These are phyloP conservation scores for Serendipita sp. DNA, from an alignment of 768 basidiomycete species.

Conservation along the genomic window DNA sequence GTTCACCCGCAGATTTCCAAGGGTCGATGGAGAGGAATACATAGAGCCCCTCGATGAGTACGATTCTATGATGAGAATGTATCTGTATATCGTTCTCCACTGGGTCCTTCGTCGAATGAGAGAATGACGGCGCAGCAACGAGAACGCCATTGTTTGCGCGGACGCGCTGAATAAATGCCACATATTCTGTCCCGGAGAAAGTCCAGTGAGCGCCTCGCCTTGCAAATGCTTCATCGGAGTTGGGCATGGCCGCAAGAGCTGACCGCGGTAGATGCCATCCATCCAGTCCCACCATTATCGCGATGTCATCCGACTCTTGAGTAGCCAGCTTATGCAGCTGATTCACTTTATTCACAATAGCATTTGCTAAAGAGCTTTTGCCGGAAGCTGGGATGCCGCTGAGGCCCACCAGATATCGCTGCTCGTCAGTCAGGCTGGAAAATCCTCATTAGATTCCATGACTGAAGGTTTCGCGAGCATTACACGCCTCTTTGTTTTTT, in stretches of 20 bases:
- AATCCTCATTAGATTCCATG: background rate
- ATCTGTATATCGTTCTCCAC: constrained; percentile 42
- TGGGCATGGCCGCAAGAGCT: constrained; percentile 58
- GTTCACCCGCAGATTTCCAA: too few species aligned
- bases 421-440: background rate
- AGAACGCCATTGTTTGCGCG: constrained; percentile 18
- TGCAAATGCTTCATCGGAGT: constrained; percentile 63
- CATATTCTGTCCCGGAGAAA: constrained; percentile 63
- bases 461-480: background rate
- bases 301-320: constrained; percentile 19
- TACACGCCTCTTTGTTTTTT: background rate
- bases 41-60: constrained; percentile 87
- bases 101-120: constrained; percentile 81
- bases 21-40: constrained; percentile 54
- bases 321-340: constrained; percentile 17
- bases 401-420: constrained; percentile 54
- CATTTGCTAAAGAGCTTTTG: constrained; percentile 60
- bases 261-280: constrained; percentile 84
- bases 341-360: constrained; percentile 42
- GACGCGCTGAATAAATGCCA: constrained; percentile 45
- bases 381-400: constrained; percentile 75
- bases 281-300: constrained; percentile 65
- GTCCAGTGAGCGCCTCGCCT: constrained; percentile 84
- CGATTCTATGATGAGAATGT: constrained; percentile 48
- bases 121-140: constrained; percentile 63